Evolutionary conservation across 192 early-diverging fungal species (phyloP).

Genomic region (Coemansia sp.): DNA sequence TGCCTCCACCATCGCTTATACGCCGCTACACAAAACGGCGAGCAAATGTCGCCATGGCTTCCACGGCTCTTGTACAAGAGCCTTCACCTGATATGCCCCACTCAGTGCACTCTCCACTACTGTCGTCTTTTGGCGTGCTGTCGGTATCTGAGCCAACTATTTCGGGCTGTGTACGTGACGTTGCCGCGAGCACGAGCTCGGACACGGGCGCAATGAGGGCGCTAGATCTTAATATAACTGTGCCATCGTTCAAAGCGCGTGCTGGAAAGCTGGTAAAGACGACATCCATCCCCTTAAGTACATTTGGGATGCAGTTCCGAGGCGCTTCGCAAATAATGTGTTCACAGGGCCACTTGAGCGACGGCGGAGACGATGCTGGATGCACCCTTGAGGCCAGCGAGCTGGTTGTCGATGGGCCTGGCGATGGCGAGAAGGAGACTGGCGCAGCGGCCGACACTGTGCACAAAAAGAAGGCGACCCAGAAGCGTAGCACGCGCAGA

Average conservation of each 20-base stretch:
- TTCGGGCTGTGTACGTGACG: neutral
- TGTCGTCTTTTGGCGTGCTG: constrained; percentile 21
- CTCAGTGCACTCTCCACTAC: constrained; percentile 7
- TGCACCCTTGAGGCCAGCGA: constrained; percentile 7
- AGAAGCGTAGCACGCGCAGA: constrained; percentile 52
- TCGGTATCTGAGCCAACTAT: constrained; percentile 8
- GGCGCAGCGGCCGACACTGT: neutral
- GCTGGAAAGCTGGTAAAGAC: constrained; percentile 38
- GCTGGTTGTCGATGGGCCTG: constrained; percentile 27
- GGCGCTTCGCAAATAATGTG: neutral
- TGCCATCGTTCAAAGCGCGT: constrained; percentile 19
- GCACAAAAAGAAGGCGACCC: constrained; percentile 41
- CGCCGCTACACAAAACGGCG: constrained; percentile 16
- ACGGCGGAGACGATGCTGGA: constrained; percentile 4
- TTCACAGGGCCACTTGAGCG: constrained; percentile 18
- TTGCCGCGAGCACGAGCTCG: neutral
- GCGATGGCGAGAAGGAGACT: neutral
- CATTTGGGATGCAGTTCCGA: constrained; percentile 17
- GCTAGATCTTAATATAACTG: constrained; percentile 7
- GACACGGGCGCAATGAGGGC: neutral
- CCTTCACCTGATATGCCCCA: neutral
- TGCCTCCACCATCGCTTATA: constrained; percentile 33
- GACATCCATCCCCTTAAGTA: constrained; percentile 40
- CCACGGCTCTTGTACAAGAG: neutral
- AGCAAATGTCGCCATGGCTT: neutral